These are phyloP conservation scores for Candida corydali DNA, from an alignment of 805 yeast genomes.

Conservation along the genomic window DNA sequence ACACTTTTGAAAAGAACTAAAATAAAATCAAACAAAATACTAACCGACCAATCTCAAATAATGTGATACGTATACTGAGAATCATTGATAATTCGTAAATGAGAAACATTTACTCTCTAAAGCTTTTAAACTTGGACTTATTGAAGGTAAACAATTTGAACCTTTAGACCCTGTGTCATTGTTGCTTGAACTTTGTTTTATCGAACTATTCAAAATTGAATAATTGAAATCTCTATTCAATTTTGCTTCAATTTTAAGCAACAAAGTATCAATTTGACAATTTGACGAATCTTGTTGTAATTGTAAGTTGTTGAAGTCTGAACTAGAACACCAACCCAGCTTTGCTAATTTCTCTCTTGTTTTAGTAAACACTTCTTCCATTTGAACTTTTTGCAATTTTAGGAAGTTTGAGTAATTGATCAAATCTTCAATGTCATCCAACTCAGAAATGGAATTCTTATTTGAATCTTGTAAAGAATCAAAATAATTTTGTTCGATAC, in stretches of 20 bases:
- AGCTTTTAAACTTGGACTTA: conserved; percentile 30
- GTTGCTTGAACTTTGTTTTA: too few species aligned
- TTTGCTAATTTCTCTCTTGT: conserved; percentile 28
- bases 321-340: conserved; percentile 41
- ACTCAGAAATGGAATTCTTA: conserved; percentile 17
- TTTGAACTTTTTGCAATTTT: conserved; percentile 28
- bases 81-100: too few species aligned
- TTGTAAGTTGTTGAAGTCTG: conserved; percentile 37
- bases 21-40: conserved; percentile 11
- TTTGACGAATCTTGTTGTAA: conserved; percentile 35
- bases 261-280: conserved; percentile 35
- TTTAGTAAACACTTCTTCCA: conserved; percentile 29
- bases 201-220: conserved; percentile 14
- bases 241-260: conserved; percentile 34
- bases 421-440: conserved; percentile 19
- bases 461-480: conserved; percentile 17
- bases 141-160: too few species aligned
- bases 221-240: conserved; percentile 26
- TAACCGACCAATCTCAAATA: too few species aligned
- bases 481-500: conserved; percentile 34
- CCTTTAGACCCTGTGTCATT: too few species aligned
- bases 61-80: too few species aligned
- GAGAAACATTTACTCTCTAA: conserved; percentile 29
- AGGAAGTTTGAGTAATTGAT: conserved; percentile 30
- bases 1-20: too few species aligned